Conservation (phyloP, 73 alveolate genomes). For the Paramecium pentaurelia region DNA sequence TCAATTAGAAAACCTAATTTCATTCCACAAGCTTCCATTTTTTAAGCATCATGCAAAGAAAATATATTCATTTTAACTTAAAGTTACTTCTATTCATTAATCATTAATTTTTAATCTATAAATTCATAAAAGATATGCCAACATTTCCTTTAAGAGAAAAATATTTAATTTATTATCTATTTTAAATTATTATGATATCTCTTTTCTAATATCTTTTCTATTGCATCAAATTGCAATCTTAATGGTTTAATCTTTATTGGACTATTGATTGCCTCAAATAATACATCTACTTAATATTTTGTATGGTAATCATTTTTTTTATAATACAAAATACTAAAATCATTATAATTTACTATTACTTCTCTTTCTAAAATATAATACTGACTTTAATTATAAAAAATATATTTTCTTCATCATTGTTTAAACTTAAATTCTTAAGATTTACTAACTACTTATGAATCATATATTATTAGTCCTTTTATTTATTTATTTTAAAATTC, state of each 20-base stretch:
- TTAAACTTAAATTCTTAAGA: not conserved
- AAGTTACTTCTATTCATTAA: constrained; percentile 19
- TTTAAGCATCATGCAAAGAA: constrained; percentile 27
- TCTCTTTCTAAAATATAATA: not conserved
- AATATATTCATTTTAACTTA: constrained; percentile 29
- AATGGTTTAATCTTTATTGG: not conserved
- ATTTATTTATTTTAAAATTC: not conserved
- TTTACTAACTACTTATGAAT: constrained; percentile 26
- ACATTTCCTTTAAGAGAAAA: not conserved
- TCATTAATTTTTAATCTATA: not conserved
- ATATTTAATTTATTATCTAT: not conserved
- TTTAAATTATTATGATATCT: not conserved
- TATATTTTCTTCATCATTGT: not conserved
- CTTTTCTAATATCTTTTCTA: not conserved
- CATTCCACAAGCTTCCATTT: constrained; percentile 46
- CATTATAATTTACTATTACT: not conserved
- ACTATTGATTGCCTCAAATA: not conserved
- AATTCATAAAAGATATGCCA: not conserved
- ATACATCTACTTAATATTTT: not conserved
- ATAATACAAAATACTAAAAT: not conserved
- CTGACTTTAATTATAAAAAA: not conserved
- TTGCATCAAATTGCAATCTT: not conserved
- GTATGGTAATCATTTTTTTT: not conserved
- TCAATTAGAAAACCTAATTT: constrained; percentile 23
- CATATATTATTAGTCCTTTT: not conserved